Base-by-base conservation (phyloP, 2,329 filamentous ascomycete species). In the Biscogniauxia sp. region DNA sequence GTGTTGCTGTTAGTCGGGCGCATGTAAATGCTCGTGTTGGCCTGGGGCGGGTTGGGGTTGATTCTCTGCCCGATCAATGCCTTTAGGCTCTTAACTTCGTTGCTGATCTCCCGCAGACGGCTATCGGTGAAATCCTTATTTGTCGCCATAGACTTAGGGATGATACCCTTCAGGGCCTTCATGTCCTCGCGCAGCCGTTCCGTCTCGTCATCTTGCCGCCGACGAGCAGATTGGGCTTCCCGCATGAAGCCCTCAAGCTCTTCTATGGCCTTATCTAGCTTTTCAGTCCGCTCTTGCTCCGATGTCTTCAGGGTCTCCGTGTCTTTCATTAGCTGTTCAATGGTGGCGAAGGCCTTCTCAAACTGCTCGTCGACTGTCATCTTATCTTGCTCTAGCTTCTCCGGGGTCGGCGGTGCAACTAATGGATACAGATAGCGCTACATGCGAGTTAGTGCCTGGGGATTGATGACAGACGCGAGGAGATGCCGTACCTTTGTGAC, bases 381-480 rank as follows among this genome's bases (percentile, higher is more conserved):
- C 77, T 99, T 99, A 75, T 99, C 95, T 74, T 96, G 90, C 72
- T 97, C 92, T 9, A 99, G 82, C 72, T 96, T 93, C 59, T 96
- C 93, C 9, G 93, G 92, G 1, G 95, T 99, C 1, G 95, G 95
- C 3, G 95, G 96, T 13, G 93, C 89, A 62, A 99, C 92, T 26
- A 99, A 81, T 51, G 95, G 95, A 65, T 90, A 86, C 60, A 99
- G 88, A 71, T 99, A 99, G 71, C 95, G 91, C 87, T 96, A 68
- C 85, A 92, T 69, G 49, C 13, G 7, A 9, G 55, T 66, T 57
- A 62, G 59, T 52, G 51, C 59, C n/a, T 23, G 15, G 15, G 19
- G 9, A 5, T 51, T 32, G 51, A 23, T 9, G n/a, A 37, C 6
- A 7, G 37, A 32, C 9, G 15, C n/a, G 19, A n/a, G 23, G 17